Evolutionary conservation across 2,329 filamentous ascomycete genomes (phyloP), one percentile per base, ranked within the genome.

Genomic region (Grosmannia serpens): DNA sequence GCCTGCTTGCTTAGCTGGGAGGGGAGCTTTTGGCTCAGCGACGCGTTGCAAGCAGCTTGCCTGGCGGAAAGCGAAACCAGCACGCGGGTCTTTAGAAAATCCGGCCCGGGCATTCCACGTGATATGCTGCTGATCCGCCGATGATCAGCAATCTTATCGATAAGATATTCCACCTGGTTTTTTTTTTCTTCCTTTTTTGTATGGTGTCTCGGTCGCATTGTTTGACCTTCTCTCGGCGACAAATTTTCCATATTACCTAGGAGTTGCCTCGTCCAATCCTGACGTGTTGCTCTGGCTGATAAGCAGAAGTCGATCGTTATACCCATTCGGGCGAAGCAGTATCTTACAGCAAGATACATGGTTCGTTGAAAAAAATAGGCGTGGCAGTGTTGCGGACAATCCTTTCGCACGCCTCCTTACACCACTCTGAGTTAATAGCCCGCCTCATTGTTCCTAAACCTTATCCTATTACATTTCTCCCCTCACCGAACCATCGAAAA

Each of bases 21-120:
- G 41, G 59, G 15, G 61, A 61, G 68, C 67, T 67, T 67, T 67
- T 62, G 65, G 64, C 60, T 62, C 61, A 49, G 26, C 62, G 67
- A 70, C 69, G 69, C 69, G 69, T 71, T 68, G 68, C 63, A 62
- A 54, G 64, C 63, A 65, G 68, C 68, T 70, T 70, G 69, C 69
- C 69, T 71, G 61, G 68, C 67, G 60, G 15, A 29, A 29, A 49
- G 26, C 22, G 44, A 53, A 50, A 50, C 35, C 27, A 44, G 20
- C 1, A 20, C 4, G 7, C 38, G 56, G 41, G 3, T 26, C 53
- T 31, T 20, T 7, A 51, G 52, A 53, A 31, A 55, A 29, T 58
- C 57, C 57, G 57, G 46, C 26, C 9, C 17, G 13, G 51, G 0
- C 33, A 53, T 20, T 8, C 55, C 55, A 55, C 59, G 58, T 62